Base-by-base conservation (phyloP, 495 filamentous ascomycete genomes). In the Amphirosellinia nigrospora region DNA sequence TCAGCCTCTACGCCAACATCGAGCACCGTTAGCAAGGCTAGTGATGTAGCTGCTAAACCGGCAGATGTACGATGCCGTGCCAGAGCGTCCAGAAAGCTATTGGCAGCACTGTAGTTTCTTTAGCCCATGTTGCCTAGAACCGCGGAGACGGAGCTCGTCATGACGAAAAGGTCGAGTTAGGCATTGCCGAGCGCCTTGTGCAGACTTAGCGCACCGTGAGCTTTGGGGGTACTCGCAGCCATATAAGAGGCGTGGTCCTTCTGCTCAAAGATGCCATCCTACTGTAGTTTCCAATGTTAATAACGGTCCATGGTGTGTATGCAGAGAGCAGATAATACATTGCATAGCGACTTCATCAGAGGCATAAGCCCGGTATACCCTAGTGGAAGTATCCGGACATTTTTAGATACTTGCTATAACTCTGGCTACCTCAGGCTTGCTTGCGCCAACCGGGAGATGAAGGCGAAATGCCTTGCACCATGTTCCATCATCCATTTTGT, bases 151-250 rank as follows among this genome's bases (percentile, higher is more conserved):
- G 81, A 84, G 58, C 76, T 79, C 7, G 82, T 72, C 38, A 82
- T 78, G 55, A 89, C 71, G 76, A 91, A 90, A 78, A 91, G 91
- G 72, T 90, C 89, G 2, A 91, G 78, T 0, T 66, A 65, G 0
- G 66, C 64, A 3, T 70, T 59, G 7, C 78, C 78, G 58, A 84
- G 81, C 0, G 71, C 72, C 8, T 71, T 41, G 72, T 87, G 79
- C 0, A 86, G 72, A 21, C 69, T 73, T 21, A 82, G 58, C 0
- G 79, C 74, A 0, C 84, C 85, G 1, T 56, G 41, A 1, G 85
- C 71, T 71, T 87, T 87, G 53, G 82, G 80, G 0, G 66, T 56
- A 8, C 85, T 48, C 39, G 66, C 63, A 15, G 63, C 45, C 30
- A 46, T 63, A 41, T 65, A 72, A 0, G 52, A 48, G 19, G 53